phyloP scores from a whole-genome alignment of 306 rosid genomes.

The Trifolium repens region DNA sequence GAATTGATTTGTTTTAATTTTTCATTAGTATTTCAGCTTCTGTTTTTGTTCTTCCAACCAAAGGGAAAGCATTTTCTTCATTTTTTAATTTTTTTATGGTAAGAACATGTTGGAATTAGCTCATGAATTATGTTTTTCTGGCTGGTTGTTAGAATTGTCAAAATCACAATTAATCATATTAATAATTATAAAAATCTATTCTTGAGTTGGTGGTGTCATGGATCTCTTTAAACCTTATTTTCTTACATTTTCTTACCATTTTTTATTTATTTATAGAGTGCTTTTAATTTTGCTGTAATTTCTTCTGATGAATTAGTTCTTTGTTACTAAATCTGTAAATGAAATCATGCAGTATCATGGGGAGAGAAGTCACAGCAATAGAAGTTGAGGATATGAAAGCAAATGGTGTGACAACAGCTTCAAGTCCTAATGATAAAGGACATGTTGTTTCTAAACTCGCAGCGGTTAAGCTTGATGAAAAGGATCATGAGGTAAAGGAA shows the following conservation, averaged over 20 bases:
- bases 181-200: background rate
- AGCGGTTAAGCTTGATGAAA: constrained; percentile 52
- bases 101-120: background rate
- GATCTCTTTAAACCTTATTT: too few species aligned
- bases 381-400: constrained; percentile 55
- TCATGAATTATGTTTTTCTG: background rate
- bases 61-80: background rate
- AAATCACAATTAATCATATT: background rate
- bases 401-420: constrained; percentile 45
- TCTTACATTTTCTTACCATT: too few species aligned
- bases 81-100: background rate
- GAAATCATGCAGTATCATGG: constrained; percentile 75
- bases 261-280: background rate
- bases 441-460: constrained; percentile 52
- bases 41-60: constrained; percentile 10
- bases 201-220: background rate
- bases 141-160: background rate
- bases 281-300: background rate
- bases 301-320: constrained; percentile 1
- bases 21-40: constrained; percentile 6
- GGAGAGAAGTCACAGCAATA: constrained; percentile 74
- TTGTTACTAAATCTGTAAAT: constrained; percentile 33
- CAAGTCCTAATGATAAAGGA: constrained; percentile 51
- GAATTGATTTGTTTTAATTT: constrained; percentile 13
- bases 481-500: constrained; percentile 67